A percentile compares a stretch with the other conserved stretches of the same genome.
Conservation (phyloP, 257 asterid species). For the Vinca minor region DNA sequence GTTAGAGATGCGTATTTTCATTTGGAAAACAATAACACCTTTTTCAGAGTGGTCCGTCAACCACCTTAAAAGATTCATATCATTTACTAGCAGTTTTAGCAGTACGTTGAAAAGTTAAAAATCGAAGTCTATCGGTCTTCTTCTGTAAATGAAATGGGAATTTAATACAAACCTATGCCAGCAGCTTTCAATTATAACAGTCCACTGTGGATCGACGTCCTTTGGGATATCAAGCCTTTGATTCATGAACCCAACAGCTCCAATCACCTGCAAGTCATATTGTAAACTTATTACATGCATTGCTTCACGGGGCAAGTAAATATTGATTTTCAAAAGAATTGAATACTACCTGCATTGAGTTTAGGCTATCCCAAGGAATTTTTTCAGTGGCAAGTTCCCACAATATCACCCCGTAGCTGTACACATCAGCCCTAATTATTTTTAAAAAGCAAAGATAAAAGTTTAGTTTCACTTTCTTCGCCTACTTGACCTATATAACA, state of each 20-base stretch:
- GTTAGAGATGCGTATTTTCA: neutral
- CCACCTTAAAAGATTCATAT: neutral
- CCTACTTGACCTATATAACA: neutral
- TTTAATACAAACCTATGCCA: slow-evolving; percentile 56
- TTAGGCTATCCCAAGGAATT: slow-evolving; percentile 92
- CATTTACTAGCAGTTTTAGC: neutral
- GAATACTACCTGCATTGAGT: slow-evolving; percentile 72
- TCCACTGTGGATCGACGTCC: slow-evolving; percentile 74
- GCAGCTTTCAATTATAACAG: slow-evolving; percentile 76
- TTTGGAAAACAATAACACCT: neutral
- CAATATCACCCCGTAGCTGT: slow-evolving; percentile 81
- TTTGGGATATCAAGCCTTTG: slow-evolving; percentile 73
- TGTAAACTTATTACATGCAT: slow-evolving; percentile 5
- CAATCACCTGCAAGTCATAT: slow-evolving; percentile 58
- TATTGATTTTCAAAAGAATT: slow-evolving; percentile 2
- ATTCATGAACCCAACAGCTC: slow-evolving; percentile 98
- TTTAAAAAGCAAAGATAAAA: slow-evolving; percentile 16
- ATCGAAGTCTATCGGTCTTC: neutral
- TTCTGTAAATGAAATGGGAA: neutral
- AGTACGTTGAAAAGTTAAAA: neutral
- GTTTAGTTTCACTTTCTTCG: neutral
- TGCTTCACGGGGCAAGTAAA: neutral
- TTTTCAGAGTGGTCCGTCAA: neutral
- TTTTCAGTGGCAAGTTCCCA: slow-evolving; percentile 92
- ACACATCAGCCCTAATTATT: slow-evolving; percentile 68